Percentiles rank a stretch among this genome's conserved stretches.
These are phyloP conservation scores for Trifolium subterraneum DNA, from an alignment of 306 rosid genomes.

Conservation along the genomic window DNA sequence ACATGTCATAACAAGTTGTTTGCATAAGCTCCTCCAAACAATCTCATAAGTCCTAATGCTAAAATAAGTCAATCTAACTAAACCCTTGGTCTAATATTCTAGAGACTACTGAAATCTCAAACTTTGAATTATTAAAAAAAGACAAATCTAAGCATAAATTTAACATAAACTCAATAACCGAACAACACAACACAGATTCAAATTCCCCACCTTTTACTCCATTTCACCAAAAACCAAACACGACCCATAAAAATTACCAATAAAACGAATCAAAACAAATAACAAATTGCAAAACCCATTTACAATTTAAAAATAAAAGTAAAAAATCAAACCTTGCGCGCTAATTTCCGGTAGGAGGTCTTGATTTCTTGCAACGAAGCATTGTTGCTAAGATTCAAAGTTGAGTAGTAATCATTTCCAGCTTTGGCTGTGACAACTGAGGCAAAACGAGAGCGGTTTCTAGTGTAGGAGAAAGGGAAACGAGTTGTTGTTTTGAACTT, in stretches of 20 bases:
- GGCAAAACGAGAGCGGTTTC: constrained; percentile 39
- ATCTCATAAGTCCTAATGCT: too few species aligned
- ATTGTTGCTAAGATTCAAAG: constrained; percentile 60
- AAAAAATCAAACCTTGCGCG: constrained; percentile 74
- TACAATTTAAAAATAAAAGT: neutral
- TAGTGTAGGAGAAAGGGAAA: constrained; percentile 36
- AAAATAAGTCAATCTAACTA: neutral
- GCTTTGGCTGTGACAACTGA: constrained; percentile 52
- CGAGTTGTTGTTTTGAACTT: constrained; percentile 21
- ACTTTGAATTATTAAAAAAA: neutral
- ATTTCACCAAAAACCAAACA: constrained; percentile 40
- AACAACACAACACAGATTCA: constrained; percentile 10
- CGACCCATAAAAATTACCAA: constrained; percentile 33
- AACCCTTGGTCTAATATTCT: neutral
- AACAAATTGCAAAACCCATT: neutral
- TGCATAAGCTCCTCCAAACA: too few species aligned
- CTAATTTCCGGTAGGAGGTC: constrained; percentile 75
- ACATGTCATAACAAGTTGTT: too few species aligned
- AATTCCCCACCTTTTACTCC: constrained; percentile 16
- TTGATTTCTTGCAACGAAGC: constrained; percentile 86
- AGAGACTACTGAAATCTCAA: neutral
- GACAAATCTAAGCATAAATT: neutral
- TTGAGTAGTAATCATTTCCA: constrained; percentile 67
- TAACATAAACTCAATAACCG: constrained; percentile 17
- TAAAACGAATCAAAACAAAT: neutral